Percentiles rank a stretch among this genome's conserved stretches.
Evolutionary conservation across 331 rosid species (phyloP).

Genomic region (Ulmus americana): DNA sequence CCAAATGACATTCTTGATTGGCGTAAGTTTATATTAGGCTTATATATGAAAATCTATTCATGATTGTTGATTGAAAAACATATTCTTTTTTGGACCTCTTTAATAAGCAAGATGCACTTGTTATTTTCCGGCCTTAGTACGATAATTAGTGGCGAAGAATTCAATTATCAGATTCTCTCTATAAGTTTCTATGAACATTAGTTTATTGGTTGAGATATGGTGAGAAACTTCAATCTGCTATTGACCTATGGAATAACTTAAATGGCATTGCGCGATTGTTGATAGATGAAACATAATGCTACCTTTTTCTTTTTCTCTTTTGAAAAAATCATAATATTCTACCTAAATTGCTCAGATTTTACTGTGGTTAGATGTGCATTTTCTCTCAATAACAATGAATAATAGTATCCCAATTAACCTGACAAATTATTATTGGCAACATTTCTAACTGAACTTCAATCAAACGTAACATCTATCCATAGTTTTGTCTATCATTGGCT

Average conservation of each 20-base stretch:
- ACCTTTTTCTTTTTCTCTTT: background rate
- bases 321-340: background rate
- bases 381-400: background rate
- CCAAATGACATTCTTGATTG: constrained; percentile 94
- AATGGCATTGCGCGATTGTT: constrained; percentile 3
- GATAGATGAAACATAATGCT: background rate
- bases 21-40: constrained; percentile 61
- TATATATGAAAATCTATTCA: background rate
- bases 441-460: background rate
- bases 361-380: background rate
- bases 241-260: constrained; percentile 8
- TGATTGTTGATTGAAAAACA: background rate
- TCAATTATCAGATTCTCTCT: background rate
- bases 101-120: background rate
- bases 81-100: background rate
- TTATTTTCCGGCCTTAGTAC: background rate
- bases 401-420: background rate
- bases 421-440: background rate
- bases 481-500: too few relatives aligned
- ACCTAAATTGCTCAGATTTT: background rate
- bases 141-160: background rate
- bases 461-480: too few relatives aligned
- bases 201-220: background rate
- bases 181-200: background rate
- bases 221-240: background rate